Evolutionary conservation across 2,329 filamentous ascomycete genomes (phyloP), one percentile per base, ranked within the genome.

Genomic region (Fusarium liriodendri): DNA sequence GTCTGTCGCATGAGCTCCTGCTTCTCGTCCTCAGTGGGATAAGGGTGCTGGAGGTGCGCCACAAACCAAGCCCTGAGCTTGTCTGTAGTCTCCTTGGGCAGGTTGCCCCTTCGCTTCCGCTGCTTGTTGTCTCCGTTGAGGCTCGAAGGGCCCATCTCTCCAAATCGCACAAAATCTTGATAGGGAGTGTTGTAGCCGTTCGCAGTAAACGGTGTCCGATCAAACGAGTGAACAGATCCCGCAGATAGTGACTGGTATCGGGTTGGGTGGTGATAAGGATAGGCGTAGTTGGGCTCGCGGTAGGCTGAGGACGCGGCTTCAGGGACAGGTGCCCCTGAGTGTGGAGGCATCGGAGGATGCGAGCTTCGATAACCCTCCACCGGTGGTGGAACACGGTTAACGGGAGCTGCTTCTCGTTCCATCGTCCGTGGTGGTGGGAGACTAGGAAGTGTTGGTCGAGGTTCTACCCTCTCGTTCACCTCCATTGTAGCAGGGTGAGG

Each of bases 71-170:
- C 86, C 63, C 93, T 90, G 45, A 98, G 86, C 74, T 94, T 92
- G 79, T 95, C 93, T 0, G 95, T 98, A 0, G 94, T 94, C 64
- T 95, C 93, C 80, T 97, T 97, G n/a, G 95, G 95, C 4, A 98
- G 86, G 79, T 98, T 98, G 2, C 95, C 95, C 42, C 95, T 89
- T 62, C 95, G 88, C 80, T 90, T 92, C 35, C 89, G 84, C 74
- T 87, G 87, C 80, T 88, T 89, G 67, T 79, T 83, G 66, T 89
- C 87, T 3, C 80, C 83, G 20, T 79, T 80, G 63, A 83, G 74
- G 9, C 80, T 81, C 73, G 81, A 80, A 14, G 78, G 73, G n/a
- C 83, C 81, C 59, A 84, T 80, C 5, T 87, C 84, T 25, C 83
- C 83, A 20, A 84, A 83, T 14, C 84, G 83, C 73, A 84, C 81